phyloP scores from a whole-genome alignment of 495 filamentous ascomycete species.

The Parmelia sp. region DNA sequence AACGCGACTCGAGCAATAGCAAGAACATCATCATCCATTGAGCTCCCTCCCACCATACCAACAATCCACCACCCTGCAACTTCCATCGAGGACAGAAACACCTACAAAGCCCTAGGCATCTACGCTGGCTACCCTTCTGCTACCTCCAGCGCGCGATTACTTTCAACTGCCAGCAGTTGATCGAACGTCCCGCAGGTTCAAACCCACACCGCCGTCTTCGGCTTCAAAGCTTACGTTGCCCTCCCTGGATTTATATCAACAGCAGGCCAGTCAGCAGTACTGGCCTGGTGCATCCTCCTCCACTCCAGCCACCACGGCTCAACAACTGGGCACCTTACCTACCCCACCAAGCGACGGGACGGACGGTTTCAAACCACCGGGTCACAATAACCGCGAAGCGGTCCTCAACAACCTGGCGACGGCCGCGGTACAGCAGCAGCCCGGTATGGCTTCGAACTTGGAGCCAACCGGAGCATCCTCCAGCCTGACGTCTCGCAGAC shows the following conservation, averaged over 20 bases:
- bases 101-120: neutral
- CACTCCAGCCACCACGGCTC: slow-evolving; percentile 26
- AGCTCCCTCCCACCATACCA: slow-evolving; percentile 1
- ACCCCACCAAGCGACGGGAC: slow-evolving; percentile 32
- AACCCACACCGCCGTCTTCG: slow-evolving; percentile 10
- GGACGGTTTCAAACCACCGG: slow-evolving; percentile 36
- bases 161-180: slow-evolving; percentile 19
- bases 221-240: slow-evolving; percentile 25
- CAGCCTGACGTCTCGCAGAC: slow-evolving; percentile 53
- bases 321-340: slow-evolving; percentile 26
- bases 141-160: slow-evolving; percentile 21
- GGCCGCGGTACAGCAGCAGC: slow-evolving; percentile 40
- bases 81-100: neutral
- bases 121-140: slow-evolving; percentile 21
- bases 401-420: slow-evolving; percentile 39
- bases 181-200: slow-evolving; percentile 10
- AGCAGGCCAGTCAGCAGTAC: slow-evolving; percentile 26
- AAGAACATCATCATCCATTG: neutral
- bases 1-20: neutral
- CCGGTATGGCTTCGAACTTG: slow-evolving; percentile 42
- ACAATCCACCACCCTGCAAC: neutral
- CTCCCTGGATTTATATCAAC: slow-evolving; percentile 28
- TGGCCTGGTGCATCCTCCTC: slow-evolving; percentile 28
- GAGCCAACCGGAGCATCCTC: slow-evolving; percentile 39
- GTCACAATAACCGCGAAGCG: slow-evolving; percentile 26